Percentiles rank a stretch among this genome's conserved stretches.
Evolutionary conservation across 257 asterid genomes (phyloP).

Genomic region (Ilex asprella): DNA sequence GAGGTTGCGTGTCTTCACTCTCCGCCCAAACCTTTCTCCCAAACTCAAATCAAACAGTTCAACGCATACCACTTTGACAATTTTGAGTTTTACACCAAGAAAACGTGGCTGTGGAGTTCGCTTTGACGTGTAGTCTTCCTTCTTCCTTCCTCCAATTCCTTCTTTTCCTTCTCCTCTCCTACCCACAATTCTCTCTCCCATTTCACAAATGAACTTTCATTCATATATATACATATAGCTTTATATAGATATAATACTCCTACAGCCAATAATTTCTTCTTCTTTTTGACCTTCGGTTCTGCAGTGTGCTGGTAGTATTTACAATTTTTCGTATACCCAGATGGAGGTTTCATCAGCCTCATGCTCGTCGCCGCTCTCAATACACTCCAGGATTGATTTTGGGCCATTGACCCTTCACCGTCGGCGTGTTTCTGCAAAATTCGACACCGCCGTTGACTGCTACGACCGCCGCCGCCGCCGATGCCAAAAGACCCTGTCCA

Average conservation of each 20-base stretch:
- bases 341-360: slow-evolving; percentile 16
- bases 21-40: too few relatives aligned
- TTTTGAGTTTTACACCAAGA: too few relatives aligned
- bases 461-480: slow-evolving; percentile 24
- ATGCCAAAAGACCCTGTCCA: slow-evolving; percentile 24
- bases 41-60: too few relatives aligned
- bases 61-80: too few relatives aligned
- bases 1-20: too few relatives aligned
- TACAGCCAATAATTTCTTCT: neutral
- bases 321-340: slow-evolving; percentile 25
- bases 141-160: neutral
- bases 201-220: too few relatives aligned
- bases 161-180: slow-evolving; percentile 1
- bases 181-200: neutral
- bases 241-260: too few relatives aligned
- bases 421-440: slow-evolving; percentile 30
- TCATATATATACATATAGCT: too few relatives aligned
- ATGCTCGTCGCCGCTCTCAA: slow-evolving; percentile 70
- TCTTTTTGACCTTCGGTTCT: neutral
- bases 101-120: too few relatives aligned
- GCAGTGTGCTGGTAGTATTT: slow-evolving; percentile 11
- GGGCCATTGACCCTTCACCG: slow-evolving; percentile 4
- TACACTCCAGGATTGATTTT: slow-evolving; percentile 33
- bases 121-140: slow-evolving; percentile 19
- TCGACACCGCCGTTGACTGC: slow-evolving; percentile 1